Evolutionary conservation across 2,329 filamentous ascomycete species (phyloP).

Genomic region (Colletotrichum incanum): DNA sequence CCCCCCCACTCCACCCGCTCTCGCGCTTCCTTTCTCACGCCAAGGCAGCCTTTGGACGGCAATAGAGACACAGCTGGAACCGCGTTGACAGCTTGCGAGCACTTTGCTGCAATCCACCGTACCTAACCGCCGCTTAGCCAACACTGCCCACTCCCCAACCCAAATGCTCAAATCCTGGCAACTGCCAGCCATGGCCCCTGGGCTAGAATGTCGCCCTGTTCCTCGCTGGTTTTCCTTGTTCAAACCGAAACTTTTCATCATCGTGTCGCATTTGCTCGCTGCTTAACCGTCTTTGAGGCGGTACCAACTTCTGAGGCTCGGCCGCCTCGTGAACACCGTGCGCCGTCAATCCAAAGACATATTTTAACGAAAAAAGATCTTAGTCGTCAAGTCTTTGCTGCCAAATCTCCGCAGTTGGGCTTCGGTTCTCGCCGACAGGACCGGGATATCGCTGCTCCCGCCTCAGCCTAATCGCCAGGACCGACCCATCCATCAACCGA

Average conservation of each 20-base stretch:
- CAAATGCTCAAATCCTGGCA: conserved; percentile 20
- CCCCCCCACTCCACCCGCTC: conserved; percentile 23
- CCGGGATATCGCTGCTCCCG: conserved; percentile 28
- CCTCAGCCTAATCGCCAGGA: conserved; percentile 39
- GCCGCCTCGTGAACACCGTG: neutral
- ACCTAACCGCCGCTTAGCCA: conserved; percentile 4
- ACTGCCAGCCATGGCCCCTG: conserved; percentile 28
- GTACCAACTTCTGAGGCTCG: conserved; percentile 6
- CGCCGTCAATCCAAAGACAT: neutral
- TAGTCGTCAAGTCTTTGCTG: conserved; percentile 15
- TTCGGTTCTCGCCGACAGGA: conserved; percentile 16
- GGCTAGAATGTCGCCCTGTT: conserved; percentile 8
- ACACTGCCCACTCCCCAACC: conserved; percentile 6
- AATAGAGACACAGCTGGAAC: conserved; percentile 15
- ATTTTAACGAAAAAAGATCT: neutral
- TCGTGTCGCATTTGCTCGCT: conserved; percentile 11
- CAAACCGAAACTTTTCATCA: conserved; percentile 29
- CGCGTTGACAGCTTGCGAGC: conserved; percentile 1
- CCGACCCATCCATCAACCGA: conserved; percentile 19
- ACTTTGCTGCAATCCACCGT: neutral
- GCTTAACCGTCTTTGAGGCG: neutral
- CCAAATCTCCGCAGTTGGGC: conserved; percentile 36
- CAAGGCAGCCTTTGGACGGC: conserved; percentile 28
- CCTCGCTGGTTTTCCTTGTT: conserved; percentile 19
- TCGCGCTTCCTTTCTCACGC: conserved; percentile 21